Base-by-base conservation (phyloP, 305 asterid species). In the Salvia sclarea region DNA sequence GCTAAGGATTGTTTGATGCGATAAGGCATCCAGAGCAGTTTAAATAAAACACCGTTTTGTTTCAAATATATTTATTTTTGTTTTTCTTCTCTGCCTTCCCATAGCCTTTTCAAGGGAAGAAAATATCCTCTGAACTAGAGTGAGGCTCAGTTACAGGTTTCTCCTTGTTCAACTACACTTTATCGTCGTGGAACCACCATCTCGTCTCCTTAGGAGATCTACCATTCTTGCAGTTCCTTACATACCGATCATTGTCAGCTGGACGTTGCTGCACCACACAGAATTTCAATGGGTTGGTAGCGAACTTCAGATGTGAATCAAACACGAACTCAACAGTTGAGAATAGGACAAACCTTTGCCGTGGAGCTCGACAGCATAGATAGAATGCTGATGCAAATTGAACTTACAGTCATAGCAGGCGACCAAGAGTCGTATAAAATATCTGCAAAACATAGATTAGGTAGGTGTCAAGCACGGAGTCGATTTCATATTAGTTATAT, bases 151-250 rank as follows among this genome's bases (percentile, higher is more conserved):
- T 79, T 64, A 53, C 76, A 53, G 37, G 10, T 37, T 48, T 68
- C 56, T 41, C 67, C 63, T 25, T 56, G 24, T 3, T 17, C 61
- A 69, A 66, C 45, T 83, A 94, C 75, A 91, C 99, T 77, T 94
- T 94, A 67, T 94, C 99, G 38, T 94, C 99, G 16, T 91, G 97
- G 93, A 94, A 94, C 97, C 99, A 94, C 99, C 99, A 91, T 75
- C 97, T 85, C 45, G 97, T 94, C 90, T 94, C 96, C 93, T 94
- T 94, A 35, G 99, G 99, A 66, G 96, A 91, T 77, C 96, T 83
- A 5, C 96, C 97, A 0, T 87, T 87, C 81, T 82, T 89, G 77
- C 98, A 93, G 75, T 89, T 88, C 91, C 88, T 89, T 75, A 94
- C 96, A 30, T 94, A 91, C 66, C 97, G 93, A 69, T 94, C 99